Evolutionary conservation across 768 basidiomycete species (phyloP).

Genomic region (Tulasnella sp.): DNA sequence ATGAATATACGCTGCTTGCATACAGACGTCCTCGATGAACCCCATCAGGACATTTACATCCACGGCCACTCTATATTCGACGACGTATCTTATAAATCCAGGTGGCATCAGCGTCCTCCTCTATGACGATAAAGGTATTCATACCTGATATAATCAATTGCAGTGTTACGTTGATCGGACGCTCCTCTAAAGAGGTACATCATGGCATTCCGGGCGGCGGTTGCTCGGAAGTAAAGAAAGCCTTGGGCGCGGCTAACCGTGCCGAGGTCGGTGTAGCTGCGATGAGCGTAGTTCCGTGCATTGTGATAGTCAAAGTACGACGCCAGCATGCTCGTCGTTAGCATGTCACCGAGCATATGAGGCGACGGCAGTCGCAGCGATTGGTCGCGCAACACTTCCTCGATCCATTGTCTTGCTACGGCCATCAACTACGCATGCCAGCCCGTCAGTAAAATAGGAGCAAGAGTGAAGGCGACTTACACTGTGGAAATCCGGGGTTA

Average conservation of each 20-base stretch:
- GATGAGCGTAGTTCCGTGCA: neutral
- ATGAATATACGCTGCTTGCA: neutral
- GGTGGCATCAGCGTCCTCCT: neutral
- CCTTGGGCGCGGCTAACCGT: too few species aligned
- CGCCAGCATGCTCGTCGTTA: neutral
- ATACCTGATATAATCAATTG: too few species aligned
- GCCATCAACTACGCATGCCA: neutral
- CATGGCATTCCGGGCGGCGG: too few species aligned
- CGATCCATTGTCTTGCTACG: neutral
- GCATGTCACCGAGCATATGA: neutral
- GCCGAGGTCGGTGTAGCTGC: too few species aligned
- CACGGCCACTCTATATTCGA: neutral
- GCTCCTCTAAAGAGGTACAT: too few species aligned
- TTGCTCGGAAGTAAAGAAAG: too few species aligned
- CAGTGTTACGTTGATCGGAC: too few species aligned
- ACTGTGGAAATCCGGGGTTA: neutral
- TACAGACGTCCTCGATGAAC: constrained; percentile 3
- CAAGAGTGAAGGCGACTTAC: neutral
- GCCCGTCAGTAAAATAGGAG: neutral
- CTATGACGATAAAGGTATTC: too few species aligned
- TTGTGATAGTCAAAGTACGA: neutral
- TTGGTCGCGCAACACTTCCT: neutral
- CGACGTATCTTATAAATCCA: neutral
- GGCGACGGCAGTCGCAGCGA: neutral
- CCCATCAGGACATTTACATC: neutral